Conservation (phyloP, 2,329 filamentous ascomycete genomes). For the Dothideomycetes sp. region DNA sequence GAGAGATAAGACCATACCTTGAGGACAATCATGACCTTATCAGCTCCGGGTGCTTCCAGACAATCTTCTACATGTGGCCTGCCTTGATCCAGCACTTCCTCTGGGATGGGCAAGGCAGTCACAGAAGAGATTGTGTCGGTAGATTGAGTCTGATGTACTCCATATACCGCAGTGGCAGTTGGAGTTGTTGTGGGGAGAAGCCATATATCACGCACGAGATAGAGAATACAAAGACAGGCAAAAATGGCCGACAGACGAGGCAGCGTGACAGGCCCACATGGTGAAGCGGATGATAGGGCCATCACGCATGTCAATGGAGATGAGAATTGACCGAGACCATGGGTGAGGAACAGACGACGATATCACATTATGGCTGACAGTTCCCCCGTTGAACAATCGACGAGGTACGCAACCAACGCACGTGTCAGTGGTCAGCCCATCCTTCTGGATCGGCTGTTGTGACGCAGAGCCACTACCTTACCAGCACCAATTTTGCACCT, state of each 20-base stretch:
- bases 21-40: slow-evolving; percentile 46
- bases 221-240: slow-evolving; percentile 14
- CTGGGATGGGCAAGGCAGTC: neutral
- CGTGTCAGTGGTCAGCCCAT: too few relatives aligned
- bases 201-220: slow-evolving; percentile 17
- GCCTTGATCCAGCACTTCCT: neutral
- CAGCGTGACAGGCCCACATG: neutral
- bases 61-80: slow-evolving; percentile 8
- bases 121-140: too few relatives aligned
- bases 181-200: slow-evolving; percentile 9
- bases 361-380: too few relatives aligned
- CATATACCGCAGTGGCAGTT: too few relatives aligned
- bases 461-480: neutral
- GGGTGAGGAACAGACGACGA: too few relatives aligned
- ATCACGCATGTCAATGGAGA: neutral
- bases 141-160: too few relatives aligned
- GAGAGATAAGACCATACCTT: neutral
- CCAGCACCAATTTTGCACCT: neutral
- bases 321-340: too few relatives aligned
- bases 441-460: neutral
- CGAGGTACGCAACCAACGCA: too few relatives aligned
- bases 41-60: slow-evolving; percentile 20
- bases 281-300: neutral
- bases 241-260: slow-evolving; percentile 13
- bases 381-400: too few relatives aligned